Base-by-base conservation (phyloP, 768 basidiomycete species). In the Leucocoprinus birnbaumii region DNA sequence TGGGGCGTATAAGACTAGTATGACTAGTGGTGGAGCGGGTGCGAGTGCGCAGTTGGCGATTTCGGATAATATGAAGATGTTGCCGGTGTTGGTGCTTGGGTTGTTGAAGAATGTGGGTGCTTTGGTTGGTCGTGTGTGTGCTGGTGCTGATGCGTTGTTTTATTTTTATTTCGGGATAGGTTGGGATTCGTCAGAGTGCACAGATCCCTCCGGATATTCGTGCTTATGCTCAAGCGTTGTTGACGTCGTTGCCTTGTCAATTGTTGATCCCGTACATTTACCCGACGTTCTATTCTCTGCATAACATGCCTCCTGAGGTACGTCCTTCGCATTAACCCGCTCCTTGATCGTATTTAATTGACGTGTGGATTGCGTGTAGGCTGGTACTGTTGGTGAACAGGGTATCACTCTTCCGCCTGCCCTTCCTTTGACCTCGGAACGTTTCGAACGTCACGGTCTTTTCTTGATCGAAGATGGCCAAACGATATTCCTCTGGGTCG, bases 381-480 rank as follows among this genome's bases (percentile, higher is more conserved):
- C 88, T 61, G 97, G 97, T 42, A 94, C 91, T 10, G 84, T 97
- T 57, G 93, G 90, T 63, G 94, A 97, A 61, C 69, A 84, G 3
- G 96, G 97, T 51, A 79, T 97, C 27, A 84, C 95, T 59, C 75
- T 98, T 68, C 97, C 97, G 1, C 85, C 87, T 1, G 81, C 91
- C 3, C 76, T 97, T 3, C 95, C 96, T 22, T 82, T 94, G 55
- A 95, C 94, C 1, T 94, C 92, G n/a, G 96, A 98, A 70, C 80
- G 94, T 37, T 76, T 99, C 51, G 95, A 98, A 70, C 79, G 95
- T 48, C 94, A 98, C 63, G 97, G 97, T 55, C 77, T 99, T 52
- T 98, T 88, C 83, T 71, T 99, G 59, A 97, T 99, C 61, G 97
- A 98, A 70, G 96, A 98, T 68, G 91, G 91, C 1, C 97, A 98